Percentiles rank a stretch among this genome's conserved stretches.
phyloP scores from a whole-genome alignment of 495 filamentous ascomycete genomes.

The Bathelium albidoporum region DNA sequence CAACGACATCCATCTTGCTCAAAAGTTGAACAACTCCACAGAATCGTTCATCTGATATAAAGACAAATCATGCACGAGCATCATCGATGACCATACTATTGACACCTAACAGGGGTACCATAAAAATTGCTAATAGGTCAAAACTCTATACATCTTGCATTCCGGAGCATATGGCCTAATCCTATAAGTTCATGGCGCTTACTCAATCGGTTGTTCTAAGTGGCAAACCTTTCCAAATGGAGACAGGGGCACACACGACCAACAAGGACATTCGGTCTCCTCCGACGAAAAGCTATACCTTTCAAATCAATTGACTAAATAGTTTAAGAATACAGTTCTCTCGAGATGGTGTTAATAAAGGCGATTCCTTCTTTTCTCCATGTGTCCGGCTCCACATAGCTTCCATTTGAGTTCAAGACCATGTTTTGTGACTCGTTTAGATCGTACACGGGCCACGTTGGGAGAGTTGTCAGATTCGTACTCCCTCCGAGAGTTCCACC shows the following conservation, averaged over 20 bases:
- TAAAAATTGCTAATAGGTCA: too few species aligned
- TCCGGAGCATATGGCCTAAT: too few species aligned
- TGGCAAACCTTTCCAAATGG: too few species aligned
- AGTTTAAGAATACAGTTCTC: constrained; percentile 18
- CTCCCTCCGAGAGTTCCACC: not conserved
- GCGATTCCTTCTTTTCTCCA: constrained; percentile 35
- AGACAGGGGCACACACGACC: too few species aligned
- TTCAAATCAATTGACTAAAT: not conserved
- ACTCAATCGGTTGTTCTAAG: too few species aligned
- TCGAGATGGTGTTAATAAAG: constrained; percentile 32
- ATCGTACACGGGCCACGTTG: constrained; percentile 39
- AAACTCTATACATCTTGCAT: too few species aligned
- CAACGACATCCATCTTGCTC: not conserved
- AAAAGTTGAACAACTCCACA: not conserved
- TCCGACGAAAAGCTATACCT: too few species aligned
- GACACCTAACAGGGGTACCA: too few species aligned
- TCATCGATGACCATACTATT: too few species aligned
- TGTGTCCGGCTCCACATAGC: constrained; percentile 32
- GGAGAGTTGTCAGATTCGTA: constrained; percentile 11
- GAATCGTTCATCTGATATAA: too few species aligned
- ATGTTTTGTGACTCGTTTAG: constrained; percentile 33
- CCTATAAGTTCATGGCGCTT: not conserved
- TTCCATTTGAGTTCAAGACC: constrained; percentile 33
- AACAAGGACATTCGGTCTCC: too few species aligned
- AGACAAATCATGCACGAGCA: too few species aligned